Conservation (phyloP, 1,284 basidiomycete genomes). For the Melampsora occidentalis region DNA sequence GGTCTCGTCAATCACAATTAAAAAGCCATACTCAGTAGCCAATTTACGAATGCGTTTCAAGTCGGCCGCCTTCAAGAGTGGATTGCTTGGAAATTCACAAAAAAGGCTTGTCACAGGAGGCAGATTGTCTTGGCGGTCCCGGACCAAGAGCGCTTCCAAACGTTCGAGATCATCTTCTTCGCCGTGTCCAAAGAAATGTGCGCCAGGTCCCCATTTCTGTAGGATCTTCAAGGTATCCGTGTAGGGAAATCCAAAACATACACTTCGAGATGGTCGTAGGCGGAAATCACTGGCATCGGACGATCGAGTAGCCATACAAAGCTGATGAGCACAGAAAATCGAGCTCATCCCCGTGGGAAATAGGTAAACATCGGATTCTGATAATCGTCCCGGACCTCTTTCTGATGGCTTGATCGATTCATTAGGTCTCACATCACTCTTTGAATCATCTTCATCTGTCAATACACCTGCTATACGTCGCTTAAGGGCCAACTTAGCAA, state of each 20-base stretch:
- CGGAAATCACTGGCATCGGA: neutral
- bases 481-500: slow-evolving; percentile 80
- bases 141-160: slow-evolving; percentile 66
- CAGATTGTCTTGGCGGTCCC: slow-evolving; percentile 55
- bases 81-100: slow-evolving; percentile 92
- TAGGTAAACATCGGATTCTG: slow-evolving; percentile 61
- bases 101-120: slow-evolving; percentile 57
- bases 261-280: slow-evolving; percentile 46
- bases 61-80: slow-evolving; percentile 78
- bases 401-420: slow-evolving; percentile 60
- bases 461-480: slow-evolving; percentile 85
- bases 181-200: slow-evolving; percentile 82
- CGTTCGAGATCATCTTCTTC: slow-evolving; percentile 71
- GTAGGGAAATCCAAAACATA: slow-evolving; percentile 76
- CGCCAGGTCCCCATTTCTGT: slow-evolving; percentile 95
- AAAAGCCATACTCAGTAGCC: slow-evolving; percentile 83
- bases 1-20: slow-evolving; percentile 90
- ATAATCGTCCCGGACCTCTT: slow-evolving; percentile 50
- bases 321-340: slow-evolving; percentile 27
- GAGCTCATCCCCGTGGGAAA: slow-evolving; percentile 23
- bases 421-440: slow-evolving; percentile 51
- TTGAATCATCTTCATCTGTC: slow-evolving; percentile 56
- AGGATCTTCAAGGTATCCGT: slow-evolving; percentile 95
- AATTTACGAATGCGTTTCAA: slow-evolving; percentile 72
- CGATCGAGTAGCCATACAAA: slow-evolving; percentile 14